Evolutionary conservation across 371 early-diverging fungal genomes (phyloP).

Genomic region (Mortierella sp.): DNA sequence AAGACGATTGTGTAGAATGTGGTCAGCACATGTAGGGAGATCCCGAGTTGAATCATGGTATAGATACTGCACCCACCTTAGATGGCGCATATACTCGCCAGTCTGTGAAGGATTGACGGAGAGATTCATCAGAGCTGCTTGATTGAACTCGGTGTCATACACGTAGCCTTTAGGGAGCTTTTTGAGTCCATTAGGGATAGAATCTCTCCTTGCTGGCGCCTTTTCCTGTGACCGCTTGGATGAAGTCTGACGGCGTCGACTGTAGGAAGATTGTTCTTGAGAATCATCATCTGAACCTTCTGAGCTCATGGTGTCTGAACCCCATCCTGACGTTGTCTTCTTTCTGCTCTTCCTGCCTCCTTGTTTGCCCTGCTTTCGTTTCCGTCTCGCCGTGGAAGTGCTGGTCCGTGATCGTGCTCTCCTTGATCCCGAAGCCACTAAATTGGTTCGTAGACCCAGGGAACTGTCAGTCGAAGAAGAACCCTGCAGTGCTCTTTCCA

Average conservation of each 20-base stretch:
- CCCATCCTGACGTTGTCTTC: constrained; percentile 19
- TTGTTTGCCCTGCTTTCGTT: not conserved
- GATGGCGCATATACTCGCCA: constrained; percentile 41
- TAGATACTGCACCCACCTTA: constrained; percentile 17
- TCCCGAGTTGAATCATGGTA: no score
- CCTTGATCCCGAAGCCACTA: no score
- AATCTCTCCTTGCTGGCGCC: constrained; percentile 9
- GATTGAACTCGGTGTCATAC: constrained; percentile 45
- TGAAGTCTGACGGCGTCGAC: constrained; percentile 5
- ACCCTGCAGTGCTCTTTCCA: no score
- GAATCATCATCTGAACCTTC: constrained; percentile 44
- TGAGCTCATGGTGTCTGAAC: constrained; percentile 43
- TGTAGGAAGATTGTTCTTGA: not conserved
- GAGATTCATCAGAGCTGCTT: constrained; percentile 38
- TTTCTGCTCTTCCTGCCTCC: constrained; percentile 7
- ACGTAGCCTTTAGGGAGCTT: constrained; percentile 49
- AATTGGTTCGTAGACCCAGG: no score
- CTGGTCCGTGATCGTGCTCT: constrained; percentile 1
- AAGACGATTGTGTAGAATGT: no score
- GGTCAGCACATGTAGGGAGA: no score
- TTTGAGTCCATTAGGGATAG: constrained; percentile 46
- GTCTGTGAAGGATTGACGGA: constrained; percentile 41
- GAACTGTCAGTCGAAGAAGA: no score
- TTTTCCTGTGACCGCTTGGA: constrained; percentile 34
- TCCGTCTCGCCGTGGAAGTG: constrained; percentile 8